Base-by-base conservation (phyloP, 1,284 basidiomycete species). In the Austroboletus novae-zelandiae region DNA sequence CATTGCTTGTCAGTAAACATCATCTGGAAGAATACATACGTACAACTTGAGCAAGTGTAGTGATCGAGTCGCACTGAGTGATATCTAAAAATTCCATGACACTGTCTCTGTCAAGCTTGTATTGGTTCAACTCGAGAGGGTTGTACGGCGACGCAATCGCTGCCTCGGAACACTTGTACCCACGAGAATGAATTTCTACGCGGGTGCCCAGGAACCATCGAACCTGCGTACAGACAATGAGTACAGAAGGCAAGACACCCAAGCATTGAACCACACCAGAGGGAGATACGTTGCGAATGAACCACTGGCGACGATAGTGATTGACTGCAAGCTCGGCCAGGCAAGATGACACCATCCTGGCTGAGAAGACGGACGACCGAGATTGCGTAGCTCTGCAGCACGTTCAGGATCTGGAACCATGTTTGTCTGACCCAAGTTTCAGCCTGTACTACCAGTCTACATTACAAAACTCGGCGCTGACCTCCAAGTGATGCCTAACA, bases 61-160 rank as follows among this genome's bases (percentile, higher is more conserved):
- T 32, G 8, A 39, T 41, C 15, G 18, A 29, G 40, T 43, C 47
- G 25, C 4, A 48, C 44, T 25, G 14, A 32, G 5, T 25, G 23
- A 57, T 39, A 32, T 56, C 50, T 30, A 56, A 39, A 30, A 48
- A 54, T 42, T 58, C 57, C 25, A 52, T 23, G 13, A 54, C n/a
- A 14, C 43, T 44, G 5, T 50, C 27, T 7, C 9, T 17, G 9
- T 5, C 39, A 8, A 15, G 23, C 32, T 40, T 50, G 35, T 15
- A 50, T 4, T 43, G 40, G 3, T 43, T 31, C 41, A 37, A 1
- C 6, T 48, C 41, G 3, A 15, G 23, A 5, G 32, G 40, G 20
- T 43, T 36, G 35, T 48, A 48, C 15, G 47, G 37, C 8, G n/a
- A 17, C 3, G 37, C 37, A 20, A 20, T 39, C 18, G 18, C n/a